Evolutionary conservation across 495 filamentous ascomycete genomes (phyloP).

Genomic region (Sordaria brevicollis): DNA sequence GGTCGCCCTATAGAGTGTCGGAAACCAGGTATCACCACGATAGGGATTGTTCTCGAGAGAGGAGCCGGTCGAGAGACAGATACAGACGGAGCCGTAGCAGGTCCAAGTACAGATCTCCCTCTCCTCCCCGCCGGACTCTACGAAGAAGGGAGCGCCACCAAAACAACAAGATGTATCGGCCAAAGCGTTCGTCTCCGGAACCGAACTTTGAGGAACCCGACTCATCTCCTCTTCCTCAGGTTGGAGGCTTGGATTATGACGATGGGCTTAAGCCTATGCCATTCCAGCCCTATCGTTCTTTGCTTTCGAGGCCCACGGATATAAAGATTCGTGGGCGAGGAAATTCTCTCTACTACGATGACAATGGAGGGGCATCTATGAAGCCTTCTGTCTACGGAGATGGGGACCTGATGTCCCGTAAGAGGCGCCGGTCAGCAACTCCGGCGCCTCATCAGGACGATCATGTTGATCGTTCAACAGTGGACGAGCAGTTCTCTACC

Average conservation of each 20-base stretch:
- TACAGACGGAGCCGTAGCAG: not conserved
- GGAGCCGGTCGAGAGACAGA: not conserved
- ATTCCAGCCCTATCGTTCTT: not conserved
- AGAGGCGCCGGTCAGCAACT: not conserved
- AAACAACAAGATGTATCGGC: not conserved
- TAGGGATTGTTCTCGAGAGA: too few relatives aligned
- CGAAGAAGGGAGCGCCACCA: not conserved
- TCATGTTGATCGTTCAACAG: not conserved
- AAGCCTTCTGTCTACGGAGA: not conserved
- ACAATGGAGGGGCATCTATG: not conserved
- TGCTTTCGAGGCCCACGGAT: not conserved
- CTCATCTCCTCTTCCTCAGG: not conserved
- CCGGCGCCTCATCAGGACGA: not conserved
- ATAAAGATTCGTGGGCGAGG: not conserved
- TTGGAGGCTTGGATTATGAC: not conserved
- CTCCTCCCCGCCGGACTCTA: not conserved
- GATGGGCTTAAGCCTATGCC: not conserved
- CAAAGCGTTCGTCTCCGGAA: not conserved
- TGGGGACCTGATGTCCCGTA: not conserved
- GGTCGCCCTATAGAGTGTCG: constrained; percentile 2
- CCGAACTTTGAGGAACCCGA: not conserved
- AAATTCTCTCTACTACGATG: not conserved
- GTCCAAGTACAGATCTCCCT: not conserved
- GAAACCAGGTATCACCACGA: not conserved
- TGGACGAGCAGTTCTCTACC: not conserved